Evolutionary conservation across 331 rosid genomes (phyloP), one percentile per base, ranked within the genome.

Genomic region (Stylosanthes scabra): DNA sequence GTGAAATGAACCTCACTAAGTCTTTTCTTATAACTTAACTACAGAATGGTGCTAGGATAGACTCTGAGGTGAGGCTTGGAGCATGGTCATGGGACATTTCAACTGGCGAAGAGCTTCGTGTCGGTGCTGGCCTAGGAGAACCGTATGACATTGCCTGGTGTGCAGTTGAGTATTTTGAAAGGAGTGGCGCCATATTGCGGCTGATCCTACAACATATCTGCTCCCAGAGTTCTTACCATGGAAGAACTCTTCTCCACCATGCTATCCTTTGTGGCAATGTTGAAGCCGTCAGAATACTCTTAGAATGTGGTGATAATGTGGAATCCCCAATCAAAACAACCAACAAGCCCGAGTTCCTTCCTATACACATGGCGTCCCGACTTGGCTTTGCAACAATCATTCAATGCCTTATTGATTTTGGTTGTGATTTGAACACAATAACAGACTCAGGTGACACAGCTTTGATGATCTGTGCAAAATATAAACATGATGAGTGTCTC

Each of bases 41-140:
- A 69, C 85, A 94, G 98, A 86, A 75, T 74, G 95, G 93, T 52
- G 89, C 83, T 31, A 82, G 71, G 72, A 67, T 78, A 28, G 91
- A 89, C 81, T 69, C 63, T 4, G 63, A 69, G 61, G 95, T 89
- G 50, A 85, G 80, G 78, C 85, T 94, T 63, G 97, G 98, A 80
- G 96, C 97, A 41, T 94, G 98, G 98, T 88, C 91, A 29, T 94
- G 98, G 97, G 98, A 94, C 83, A 79, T 67, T 63, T 74, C 84
- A 39, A 89, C 95, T 0, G 98, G 95, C 49, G 97, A 94, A 81
- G 98, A 94, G 76, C 78, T 86, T 61, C 96, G 98, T 2, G 98
- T 91, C 6, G 98, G 98, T 74, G 98, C 98, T 27, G 97, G 98
- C 49, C 84, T 91, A 29, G 98, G 96, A 40, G 98, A 94, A 74